A percentile compares a stretch with the other conserved stretches of the same genome.
Evolutionary conservation across 129 eudicot species (phyloP).

Genomic region (Pulicaria dysenterica): DNA sequence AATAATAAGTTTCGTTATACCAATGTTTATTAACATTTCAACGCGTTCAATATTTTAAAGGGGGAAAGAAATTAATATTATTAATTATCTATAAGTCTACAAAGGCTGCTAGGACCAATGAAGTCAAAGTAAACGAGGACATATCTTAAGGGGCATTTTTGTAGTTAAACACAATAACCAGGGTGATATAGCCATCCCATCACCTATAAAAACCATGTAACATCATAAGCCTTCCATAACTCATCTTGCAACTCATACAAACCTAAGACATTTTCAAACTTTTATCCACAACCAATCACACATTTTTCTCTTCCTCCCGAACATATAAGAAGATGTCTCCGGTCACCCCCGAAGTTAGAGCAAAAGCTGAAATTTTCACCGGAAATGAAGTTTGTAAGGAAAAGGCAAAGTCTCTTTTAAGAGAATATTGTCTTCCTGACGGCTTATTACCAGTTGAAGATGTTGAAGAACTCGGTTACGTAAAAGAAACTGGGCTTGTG

Average conservation of each 20-base stretch:
- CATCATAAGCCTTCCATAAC: not conserved
- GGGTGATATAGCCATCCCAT: not conserved
- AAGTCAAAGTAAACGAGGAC: too few relatives aligned
- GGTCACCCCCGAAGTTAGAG: conserved; percentile 51
- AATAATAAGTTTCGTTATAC: too few relatives aligned
- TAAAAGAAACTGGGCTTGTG: conserved; percentile 57
- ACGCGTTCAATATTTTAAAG: too few relatives aligned
- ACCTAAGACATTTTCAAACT: not conserved
- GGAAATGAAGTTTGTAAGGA: conserved; percentile 50
- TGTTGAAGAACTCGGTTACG: conserved; percentile 52
- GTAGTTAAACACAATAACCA: not conserved
- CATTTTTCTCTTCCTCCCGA: not conserved
- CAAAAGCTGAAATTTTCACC: conserved; percentile 44
- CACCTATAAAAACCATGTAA: not conserved
- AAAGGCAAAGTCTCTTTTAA: conserved; percentile 43
- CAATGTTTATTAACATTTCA: too few relatives aligned
- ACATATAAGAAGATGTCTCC: conserved; percentile 40
- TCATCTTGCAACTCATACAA: not conserved
- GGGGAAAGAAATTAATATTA: too few relatives aligned
- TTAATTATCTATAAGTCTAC: too few relatives aligned
- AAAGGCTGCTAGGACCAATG: too few relatives aligned
- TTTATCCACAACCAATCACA: not conserved
- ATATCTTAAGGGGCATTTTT: not conserved
- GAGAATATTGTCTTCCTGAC: conserved; percentile 50
- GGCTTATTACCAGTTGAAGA: conserved; percentile 55